Conservation (phyloP, 2,329 filamentous ascomycete species). For the Thielaviopsis cerberus region DNA sequence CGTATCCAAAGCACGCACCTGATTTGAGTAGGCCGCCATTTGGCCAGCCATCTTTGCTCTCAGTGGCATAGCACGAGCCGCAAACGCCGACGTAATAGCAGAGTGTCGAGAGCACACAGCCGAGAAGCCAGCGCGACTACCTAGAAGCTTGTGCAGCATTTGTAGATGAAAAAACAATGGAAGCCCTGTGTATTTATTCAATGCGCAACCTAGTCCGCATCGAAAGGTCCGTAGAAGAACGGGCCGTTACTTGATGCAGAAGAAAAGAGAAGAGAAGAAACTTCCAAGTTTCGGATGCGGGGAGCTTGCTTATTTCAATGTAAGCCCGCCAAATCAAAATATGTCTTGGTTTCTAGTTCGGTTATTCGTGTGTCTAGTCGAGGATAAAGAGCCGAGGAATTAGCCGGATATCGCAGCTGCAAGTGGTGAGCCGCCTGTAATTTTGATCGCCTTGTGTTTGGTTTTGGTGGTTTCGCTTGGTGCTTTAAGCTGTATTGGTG, state of each 20-base stretch:
- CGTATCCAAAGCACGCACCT: neutral
- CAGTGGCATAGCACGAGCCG: constrained; percentile 48
- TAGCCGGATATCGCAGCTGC: neutral
- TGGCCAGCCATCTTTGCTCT: constrained; percentile 44
- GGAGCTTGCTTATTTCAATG: neutral
- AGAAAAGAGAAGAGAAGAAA: neutral
- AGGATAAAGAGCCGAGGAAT: neutral
- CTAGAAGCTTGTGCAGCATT: constrained; percentile 7
- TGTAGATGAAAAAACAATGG: neutral
- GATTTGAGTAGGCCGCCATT: constrained; percentile 4
- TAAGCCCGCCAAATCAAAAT: neutral
- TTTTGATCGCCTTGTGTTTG: neutral
- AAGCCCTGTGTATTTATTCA: neutral
- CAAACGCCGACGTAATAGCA: constrained; percentile 22
- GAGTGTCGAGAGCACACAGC: constrained; percentile 26
- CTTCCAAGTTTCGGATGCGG: neutral
- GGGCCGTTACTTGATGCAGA: constrained; percentile 33
- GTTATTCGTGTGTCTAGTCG: neutral
- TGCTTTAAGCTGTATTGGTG: neutral
- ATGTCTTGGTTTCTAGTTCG: neutral
- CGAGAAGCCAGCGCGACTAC: constrained; percentile 31
- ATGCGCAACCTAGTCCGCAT: constrained; percentile 3
- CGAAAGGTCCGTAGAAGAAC: constrained; percentile 13
- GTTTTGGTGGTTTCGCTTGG: neutral
- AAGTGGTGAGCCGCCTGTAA: neutral